phyloP scores from a whole-genome alignment of 129 eudicot species.

The Calendula officinalis region DNA sequence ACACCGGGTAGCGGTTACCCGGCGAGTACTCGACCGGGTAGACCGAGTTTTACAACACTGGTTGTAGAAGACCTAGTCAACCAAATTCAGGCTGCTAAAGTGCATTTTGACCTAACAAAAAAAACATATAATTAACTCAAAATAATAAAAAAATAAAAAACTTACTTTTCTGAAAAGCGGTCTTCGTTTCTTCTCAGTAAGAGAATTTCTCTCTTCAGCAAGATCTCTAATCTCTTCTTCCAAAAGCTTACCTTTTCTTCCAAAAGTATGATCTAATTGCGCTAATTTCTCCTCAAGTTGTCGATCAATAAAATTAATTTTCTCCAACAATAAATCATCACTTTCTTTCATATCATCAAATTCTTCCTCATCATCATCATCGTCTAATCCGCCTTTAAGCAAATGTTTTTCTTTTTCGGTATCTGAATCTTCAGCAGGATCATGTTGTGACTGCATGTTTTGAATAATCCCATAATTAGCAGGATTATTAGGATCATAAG shows the following conservation, averaged over 20 bases:
- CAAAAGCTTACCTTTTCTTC: conserved; percentile 76
- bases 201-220: conserved; percentile 87
- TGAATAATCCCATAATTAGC: conserved; percentile 73
- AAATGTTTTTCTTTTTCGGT: conserved; percentile 36
- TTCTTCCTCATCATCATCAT: conserved; percentile 52
- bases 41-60: too few species aligned
- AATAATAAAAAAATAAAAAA: not conserved
- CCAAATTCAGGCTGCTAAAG: too few species aligned
- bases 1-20: too few species aligned
- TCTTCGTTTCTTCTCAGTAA: conserved; percentile 76
- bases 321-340: conserved; percentile 62
- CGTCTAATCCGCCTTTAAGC: conserved; percentile 35
- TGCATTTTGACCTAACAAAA: not conserved
- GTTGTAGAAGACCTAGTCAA: too few species aligned
- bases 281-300: conserved; percentile 75
- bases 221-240: conserved; percentile 93
- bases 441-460: conserved; percentile 37
- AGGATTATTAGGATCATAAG: conserved; percentile 82
- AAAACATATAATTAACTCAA: not conserved
- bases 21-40: too few species aligned
- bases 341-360: conserved; percentile 77
- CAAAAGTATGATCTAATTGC: conserved; percentile 77
- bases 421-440: conserved; percentile 38
- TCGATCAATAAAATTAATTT: conserved; percentile 64
- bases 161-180: conserved; percentile 88